A percentile compares a stretch with the other conserved stretches of the same genome.
Evolutionary conservation across 352 stramenopile genomes (phyloP).

Genomic region (Phytophthora capsici): DNA sequence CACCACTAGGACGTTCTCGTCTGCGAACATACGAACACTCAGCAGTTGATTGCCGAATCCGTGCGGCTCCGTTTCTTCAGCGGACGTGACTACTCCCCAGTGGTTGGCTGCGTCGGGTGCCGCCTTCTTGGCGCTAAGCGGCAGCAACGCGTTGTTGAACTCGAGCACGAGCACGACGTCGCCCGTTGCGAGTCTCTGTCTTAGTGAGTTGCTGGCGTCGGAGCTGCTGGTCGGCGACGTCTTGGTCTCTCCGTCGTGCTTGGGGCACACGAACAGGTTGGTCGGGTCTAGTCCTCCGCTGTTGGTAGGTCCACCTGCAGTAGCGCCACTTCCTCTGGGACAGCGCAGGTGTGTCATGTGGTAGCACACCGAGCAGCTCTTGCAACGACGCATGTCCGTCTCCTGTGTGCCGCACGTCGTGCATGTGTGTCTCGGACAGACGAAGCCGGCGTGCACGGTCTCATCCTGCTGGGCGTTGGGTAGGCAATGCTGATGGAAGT

Average conservation of each 20-base stretch:
- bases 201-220: slow-evolving; percentile 43
- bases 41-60: slow-evolving; percentile 62
- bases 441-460: slow-evolving; percentile 32
- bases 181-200: slow-evolving; percentile 42
- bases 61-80: slow-evolving; percentile 51
- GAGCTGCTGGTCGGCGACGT: slow-evolving; percentile 13
- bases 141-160: slow-evolving; percentile 65
- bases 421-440: slow-evolving; percentile 73
- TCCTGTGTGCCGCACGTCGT: slow-evolving; percentile 50
- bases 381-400: slow-evolving; percentile 55
- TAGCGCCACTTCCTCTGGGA: slow-evolving; percentile 19
- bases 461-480: slow-evolving; percentile 2
- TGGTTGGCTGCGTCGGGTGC: slow-evolving; percentile 55
- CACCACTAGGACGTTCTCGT: slow-evolving; percentile 60
- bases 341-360: slow-evolving; percentile 59
- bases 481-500: slow-evolving; percentile 62
- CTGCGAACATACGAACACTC: slow-evolving; percentile 60
- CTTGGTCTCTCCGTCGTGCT: slow-evolving; percentile 34
- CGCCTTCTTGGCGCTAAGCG: slow-evolving; percentile 38
- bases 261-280: slow-evolving; percentile 56
- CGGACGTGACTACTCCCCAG: slow-evolving; percentile 62
- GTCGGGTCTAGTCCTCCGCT: slow-evolving; percentile 28
- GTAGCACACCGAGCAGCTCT: slow-evolving; percentile 64
- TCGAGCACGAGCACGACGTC: slow-evolving; percentile 78
- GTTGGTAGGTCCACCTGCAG: slow-evolving; percentile 1